Evolutionary conservation across 2,329 filamentous ascomycete species (phyloP), one percentile per base, ranked within the genome.

Genomic region (Rasamsonia emersonii): DNA sequence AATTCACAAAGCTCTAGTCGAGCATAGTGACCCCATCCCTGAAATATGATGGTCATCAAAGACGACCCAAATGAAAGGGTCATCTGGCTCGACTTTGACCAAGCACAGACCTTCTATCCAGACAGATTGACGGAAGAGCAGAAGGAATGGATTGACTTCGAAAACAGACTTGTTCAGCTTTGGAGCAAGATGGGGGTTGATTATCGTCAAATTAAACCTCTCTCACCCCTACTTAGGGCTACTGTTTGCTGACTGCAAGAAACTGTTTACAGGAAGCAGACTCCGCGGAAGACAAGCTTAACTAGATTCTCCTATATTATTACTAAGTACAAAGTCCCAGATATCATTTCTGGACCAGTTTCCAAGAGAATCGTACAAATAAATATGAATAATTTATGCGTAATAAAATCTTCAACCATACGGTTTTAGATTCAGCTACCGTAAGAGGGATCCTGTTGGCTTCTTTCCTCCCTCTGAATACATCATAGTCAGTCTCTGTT

Each of bases 41-140:
- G 42, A 24, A 47, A 49, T 32, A 46, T 53, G 28, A 41, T 53
- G 14, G 20, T 47, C 21, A 37, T 48, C 2, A 33, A 36, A 30
- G 42, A 35, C 4, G 31, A 38, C 5, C 25, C 28, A 18, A n/a
- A n/a, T n/a, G 32, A 34, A 18, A 36, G 41, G 18, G 28, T 44
- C 5, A 38, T 51, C 10, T 50, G 39, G 43, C 29, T 50, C 18
- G 44, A 47, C 39, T 51, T 52, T 27, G 42, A 52, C 35, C 37
- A 46, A 28, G 39, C 42, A 5, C 43, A 33, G 23, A 47, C 37
- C 2, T 50, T 43, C 27, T 10, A 31, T 8, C 17, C 11, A 4
- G 18, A 30, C 5, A 20, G 11, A 4, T 13, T 35, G 19, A 29
- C 32, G 15, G 28, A 32, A 23, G 26, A 11, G 62, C 25, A 37